Percentiles rank a stretch among this genome's conserved stretches.
These are phyloP conservation scores for Mycena pura DNA, from an alignment of 768 basidiomycete species.

Conservation along the genomic window DNA sequence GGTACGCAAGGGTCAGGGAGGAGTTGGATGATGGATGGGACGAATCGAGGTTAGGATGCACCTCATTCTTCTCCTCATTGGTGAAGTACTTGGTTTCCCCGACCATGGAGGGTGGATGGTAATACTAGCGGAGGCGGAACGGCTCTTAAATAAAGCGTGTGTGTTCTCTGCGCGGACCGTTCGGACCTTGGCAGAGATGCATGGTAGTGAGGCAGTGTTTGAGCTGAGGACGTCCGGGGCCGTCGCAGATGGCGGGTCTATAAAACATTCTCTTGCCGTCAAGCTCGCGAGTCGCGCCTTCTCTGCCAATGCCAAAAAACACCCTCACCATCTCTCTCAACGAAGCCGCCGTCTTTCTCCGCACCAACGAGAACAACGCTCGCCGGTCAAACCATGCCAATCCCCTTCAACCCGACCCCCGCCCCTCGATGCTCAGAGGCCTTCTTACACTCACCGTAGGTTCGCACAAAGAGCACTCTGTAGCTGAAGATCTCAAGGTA, in stretches of 20 bases:
- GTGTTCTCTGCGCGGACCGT: too few species aligned
- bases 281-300: neutral
- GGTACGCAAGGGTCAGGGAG: constrained; percentile 21
- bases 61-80: constrained; percentile 7
- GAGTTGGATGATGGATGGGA: constrained; percentile 6
- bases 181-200: too few species aligned
- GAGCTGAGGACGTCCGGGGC: too few species aligned
- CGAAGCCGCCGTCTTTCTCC: constrained; percentile 58
- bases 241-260: too few species aligned
- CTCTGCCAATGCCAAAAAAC: constrained; percentile 22
- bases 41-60: constrained; percentile 12
- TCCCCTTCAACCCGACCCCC: constrained; percentile 33
- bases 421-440: constrained; percentile 68
- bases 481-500: constrained; percentile 37
- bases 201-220: too few species aligned
- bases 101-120: constrained; percentile 17
- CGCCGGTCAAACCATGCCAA: constrained; percentile 33
- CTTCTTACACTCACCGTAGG: constrained; percentile 60
- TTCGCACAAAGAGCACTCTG: neutral
- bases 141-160: too few species aligned
- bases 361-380: constrained; percentile 38
- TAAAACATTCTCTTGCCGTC: neutral
- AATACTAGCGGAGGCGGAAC: too few species aligned
- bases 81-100: constrained; percentile 15
- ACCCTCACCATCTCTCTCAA: constrained; percentile 50